phyloP scores from a whole-genome alignment of 148 eudicot genomes.

The Agrostemma githago region DNA sequence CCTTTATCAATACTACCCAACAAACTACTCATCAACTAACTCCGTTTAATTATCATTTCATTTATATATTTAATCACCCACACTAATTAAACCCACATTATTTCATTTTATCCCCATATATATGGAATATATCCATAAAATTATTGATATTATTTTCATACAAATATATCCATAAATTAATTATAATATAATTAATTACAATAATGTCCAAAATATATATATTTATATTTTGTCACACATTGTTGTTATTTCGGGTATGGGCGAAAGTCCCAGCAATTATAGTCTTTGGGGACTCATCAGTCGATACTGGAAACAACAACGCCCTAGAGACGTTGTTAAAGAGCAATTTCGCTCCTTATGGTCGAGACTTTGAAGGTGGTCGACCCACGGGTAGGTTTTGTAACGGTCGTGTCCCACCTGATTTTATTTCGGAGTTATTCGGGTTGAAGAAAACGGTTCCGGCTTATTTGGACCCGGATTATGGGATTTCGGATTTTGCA shows the following conservation, averaged over 20 bases:
- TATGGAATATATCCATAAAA: too few relatives aligned
- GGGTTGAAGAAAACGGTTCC: conserved; percentile 71
- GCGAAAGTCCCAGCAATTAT: conserved; percentile 60
- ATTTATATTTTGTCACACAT: background rate
- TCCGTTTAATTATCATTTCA: background rate
- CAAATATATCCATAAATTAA: background rate
- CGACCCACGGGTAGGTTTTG: conserved; percentile 73
- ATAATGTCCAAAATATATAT: background rate
- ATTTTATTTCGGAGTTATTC: conserved; percentile 64
- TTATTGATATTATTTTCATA: background rate
- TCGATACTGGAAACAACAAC: conserved; percentile 91
- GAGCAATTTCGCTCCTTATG: conserved; percentile 79
- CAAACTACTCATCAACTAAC: background rate
- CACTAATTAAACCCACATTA: background rate
- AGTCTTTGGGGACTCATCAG: conserved; percentile 92
- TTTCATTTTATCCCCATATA: background rate
- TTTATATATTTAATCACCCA: background rate
- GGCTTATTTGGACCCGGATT: conserved; percentile 71
- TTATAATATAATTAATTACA: background rate
- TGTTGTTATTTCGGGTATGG: background rate
- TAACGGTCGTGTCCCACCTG: conserved; percentile 75
- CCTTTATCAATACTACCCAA: background rate
- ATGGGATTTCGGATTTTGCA: conserved; percentile 61
- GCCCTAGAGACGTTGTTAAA: conserved; percentile 47
- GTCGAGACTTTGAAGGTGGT: conserved; percentile 65